These are phyloP conservation scores for Peronospora destructor DNA, from an alignment of 352 stramenopile species.

Conservation along the genomic window DNA sequence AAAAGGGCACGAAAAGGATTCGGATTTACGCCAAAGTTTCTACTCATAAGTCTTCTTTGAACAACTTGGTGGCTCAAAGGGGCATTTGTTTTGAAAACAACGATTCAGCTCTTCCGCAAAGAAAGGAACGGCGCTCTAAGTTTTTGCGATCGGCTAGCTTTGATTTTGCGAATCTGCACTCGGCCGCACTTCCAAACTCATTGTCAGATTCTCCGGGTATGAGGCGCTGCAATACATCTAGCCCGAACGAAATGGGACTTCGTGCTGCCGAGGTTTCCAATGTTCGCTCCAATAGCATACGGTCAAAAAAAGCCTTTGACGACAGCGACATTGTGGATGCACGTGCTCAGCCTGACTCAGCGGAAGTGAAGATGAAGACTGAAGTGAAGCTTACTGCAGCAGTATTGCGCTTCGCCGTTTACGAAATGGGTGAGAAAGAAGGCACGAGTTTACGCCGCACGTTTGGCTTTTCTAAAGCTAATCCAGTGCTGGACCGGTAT, in stretches of 20 bases:
- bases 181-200: slow-evolving; percentile 19
- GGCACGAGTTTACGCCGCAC: slow-evolving; percentile 46
- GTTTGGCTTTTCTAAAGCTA: slow-evolving; percentile 59
- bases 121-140: slow-evolving; percentile 39
- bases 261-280: slow-evolving; percentile 11
- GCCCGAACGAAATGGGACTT: slow-evolving; percentile 10
- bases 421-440: slow-evolving; percentile 63
- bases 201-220: slow-evolving; percentile 16
- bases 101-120: slow-evolving; percentile 1
- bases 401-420: slow-evolving; percentile 66
- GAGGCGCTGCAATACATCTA: slow-evolving; percentile 28
- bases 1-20: slow-evolving; percentile 11
- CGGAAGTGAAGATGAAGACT: slow-evolving; percentile 24
- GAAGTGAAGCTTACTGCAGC: slow-evolving; percentile 46
- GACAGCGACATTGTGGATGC: slow-evolving; percentile 77
- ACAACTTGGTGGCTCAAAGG: slow-evolving; percentile 3
- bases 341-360: slow-evolving; percentile 25
- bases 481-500: slow-evolving; percentile 68
- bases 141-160: slow-evolving; percentile 68
- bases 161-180: slow-evolving; percentile 52
- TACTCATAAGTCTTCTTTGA: slow-evolving; percentile 5
- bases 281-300: slow-evolving; percentile 26
- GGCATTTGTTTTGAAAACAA: slow-evolving; percentile 3
- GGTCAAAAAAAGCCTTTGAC: slow-evolving; percentile 59
- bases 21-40: slow-evolving; percentile 4